Percentiles rank a stretch among this genome's conserved stretches.
Conservation (phyloP, 2,329 filamentous ascomycete species). For the Helotiales sp. region DNA sequence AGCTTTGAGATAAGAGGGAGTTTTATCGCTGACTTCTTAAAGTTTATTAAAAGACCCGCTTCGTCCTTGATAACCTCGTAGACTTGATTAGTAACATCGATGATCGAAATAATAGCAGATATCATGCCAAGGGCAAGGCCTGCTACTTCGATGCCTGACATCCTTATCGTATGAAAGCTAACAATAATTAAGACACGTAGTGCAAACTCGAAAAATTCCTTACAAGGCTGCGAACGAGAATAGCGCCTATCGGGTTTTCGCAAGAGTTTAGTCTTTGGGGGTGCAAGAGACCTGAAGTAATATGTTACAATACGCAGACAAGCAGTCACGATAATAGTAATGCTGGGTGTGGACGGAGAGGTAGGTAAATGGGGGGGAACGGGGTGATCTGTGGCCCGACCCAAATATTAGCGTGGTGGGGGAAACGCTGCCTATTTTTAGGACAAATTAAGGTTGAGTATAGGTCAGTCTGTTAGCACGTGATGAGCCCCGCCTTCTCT, state of each 20-base stretch:
- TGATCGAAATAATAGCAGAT: conserved; percentile 5
- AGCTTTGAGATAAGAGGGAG: conserved; percentile 24
- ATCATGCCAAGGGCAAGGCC: conserved; percentile 8
- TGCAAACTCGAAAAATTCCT: conserved; percentile 3
- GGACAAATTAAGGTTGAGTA: too few species aligned
- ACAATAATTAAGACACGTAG: background rate
- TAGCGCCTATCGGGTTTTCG: background rate
- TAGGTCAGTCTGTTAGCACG: too few species aligned
- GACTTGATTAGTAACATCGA: background rate
- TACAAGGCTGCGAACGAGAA: conserved; percentile 7
- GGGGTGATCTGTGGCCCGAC: too few species aligned
- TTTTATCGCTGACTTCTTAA: conserved; percentile 17
- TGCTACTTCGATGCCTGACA: conserved; percentile 10
- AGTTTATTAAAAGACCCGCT: conserved; percentile 2
- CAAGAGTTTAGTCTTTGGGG: background rate
- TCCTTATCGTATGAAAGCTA: conserved; percentile 8
- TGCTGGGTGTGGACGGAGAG: background rate
- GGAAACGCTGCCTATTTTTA: too few species aligned
- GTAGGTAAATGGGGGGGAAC: too few species aligned
- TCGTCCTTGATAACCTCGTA: conserved; percentile 6
- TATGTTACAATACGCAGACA: background rate
- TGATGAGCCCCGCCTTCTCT: too few species aligned
- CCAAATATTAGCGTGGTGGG: too few species aligned
- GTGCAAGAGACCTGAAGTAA: background rate
- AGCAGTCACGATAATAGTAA: background rate